phyloP scores from a whole-genome alignment of 1,284 basidiomycete species.

The Ustilago cynodontis region DNA sequence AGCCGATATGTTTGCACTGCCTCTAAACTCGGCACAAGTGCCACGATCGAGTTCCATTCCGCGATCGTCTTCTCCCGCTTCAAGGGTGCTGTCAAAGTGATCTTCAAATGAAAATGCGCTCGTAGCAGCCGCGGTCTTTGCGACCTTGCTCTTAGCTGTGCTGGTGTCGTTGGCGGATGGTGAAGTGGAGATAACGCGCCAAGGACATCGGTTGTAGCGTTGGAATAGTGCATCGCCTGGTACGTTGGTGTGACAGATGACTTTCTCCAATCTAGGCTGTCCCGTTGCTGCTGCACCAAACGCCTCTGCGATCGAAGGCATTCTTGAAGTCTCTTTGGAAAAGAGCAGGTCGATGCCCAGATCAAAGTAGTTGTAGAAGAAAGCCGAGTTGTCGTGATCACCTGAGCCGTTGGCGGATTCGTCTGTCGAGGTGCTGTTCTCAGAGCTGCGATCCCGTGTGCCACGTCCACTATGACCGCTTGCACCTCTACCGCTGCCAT shows the following conservation, averaged over 20 bases:
- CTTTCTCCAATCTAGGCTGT: constrained; percentile 49
- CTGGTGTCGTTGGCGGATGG: neutral
- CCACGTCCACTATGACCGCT: constrained; percentile 7
- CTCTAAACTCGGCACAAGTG: constrained; percentile 43
- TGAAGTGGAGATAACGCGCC: constrained; percentile 18
- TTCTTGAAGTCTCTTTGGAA: constrained; percentile 25
- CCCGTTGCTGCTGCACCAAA: constrained; percentile 26
- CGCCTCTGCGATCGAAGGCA: constrained; percentile 26
- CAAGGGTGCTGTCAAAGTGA: constrained; percentile 39
- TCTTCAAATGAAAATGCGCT: constrained; percentile 29
- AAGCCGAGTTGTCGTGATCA: constrained; percentile 39
- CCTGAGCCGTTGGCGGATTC: constrained; percentile 10
- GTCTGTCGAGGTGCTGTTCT: constrained; percentile 21
- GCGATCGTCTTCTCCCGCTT: constrained; percentile 26
- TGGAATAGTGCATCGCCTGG: constrained; percentile 52
- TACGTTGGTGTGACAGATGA: constrained; percentile 52
- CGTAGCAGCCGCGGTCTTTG: neutral
- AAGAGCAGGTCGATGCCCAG: constrained; percentile 53
- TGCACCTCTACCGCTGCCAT: constrained; percentile 7
- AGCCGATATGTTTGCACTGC: constrained; percentile 1
- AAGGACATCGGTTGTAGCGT: constrained; percentile 50
- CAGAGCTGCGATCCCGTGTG: constrained; percentile 10
- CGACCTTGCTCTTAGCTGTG: constrained; percentile 15
- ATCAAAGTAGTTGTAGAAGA: constrained; percentile 60
- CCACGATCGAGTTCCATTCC: constrained; percentile 53